phyloP scores from a whole-genome alignment of 768 basidiomycete genomes.

The Grammothele lineata region DNA sequence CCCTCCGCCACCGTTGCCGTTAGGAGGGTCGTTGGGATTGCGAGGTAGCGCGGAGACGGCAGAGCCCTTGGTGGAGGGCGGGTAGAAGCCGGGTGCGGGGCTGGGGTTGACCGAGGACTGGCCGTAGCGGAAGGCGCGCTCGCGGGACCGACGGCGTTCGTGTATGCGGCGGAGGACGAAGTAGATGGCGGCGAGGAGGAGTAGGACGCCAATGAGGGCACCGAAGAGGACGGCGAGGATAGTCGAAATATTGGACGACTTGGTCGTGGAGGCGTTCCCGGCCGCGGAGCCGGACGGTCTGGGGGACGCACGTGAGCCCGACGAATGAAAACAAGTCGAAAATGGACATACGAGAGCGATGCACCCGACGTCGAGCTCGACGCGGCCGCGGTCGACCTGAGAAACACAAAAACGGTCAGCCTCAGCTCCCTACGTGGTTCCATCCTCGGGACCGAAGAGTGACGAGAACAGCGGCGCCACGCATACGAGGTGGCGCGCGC shows the following conservation, averaged over 20 bases:
- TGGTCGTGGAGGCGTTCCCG: slow-evolving; percentile 6
- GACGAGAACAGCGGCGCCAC: no score
- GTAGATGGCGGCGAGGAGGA: slow-evolving; percentile 13
- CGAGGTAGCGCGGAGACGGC: not conserved
- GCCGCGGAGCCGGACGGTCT: no score
- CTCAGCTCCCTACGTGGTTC: no score
- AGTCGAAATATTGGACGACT: slow-evolving; percentile 2
- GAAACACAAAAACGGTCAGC: no score
- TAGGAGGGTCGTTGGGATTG: no score
- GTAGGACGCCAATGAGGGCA: slow-evolving; percentile 15
- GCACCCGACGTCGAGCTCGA: no score
- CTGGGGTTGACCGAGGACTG: slow-evolving; percentile 10
- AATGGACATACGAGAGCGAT: not conserved
- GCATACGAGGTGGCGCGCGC: no score
- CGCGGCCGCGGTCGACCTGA: no score
- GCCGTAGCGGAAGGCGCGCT: slow-evolving; percentile 20
- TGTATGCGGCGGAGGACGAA: slow-evolving; percentile 14
- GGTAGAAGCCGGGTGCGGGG: not conserved
- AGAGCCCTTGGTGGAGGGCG: not conserved
- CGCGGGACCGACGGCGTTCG: slow-evolving; percentile 14
- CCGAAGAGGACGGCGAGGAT: slow-evolving; percentile 21
- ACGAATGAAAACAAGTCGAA: not conserved
- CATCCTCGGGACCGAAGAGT: no score
- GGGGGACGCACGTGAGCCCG: not conserved
- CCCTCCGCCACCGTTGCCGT: no score